Conservation (phyloP, 2,329 filamentous ascomycete species). For the Dothistroma septosporum region DNA sequence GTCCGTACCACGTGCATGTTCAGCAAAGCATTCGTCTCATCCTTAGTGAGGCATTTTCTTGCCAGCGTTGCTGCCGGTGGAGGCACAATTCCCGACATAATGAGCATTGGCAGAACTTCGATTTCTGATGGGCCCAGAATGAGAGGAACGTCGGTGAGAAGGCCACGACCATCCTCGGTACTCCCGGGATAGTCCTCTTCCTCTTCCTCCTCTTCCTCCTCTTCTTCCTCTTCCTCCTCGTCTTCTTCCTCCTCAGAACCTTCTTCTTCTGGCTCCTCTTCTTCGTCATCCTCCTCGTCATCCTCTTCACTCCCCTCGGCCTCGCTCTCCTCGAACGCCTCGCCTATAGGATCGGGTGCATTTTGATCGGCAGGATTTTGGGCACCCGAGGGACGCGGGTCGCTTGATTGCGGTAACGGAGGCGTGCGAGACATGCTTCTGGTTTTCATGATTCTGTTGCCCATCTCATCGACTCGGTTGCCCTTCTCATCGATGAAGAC, state of each 20-base stretch:
- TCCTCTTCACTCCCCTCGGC: slow-evolving; percentile 1
- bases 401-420: slow-evolving; percentile 10
- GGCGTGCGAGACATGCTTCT: slow-evolving; percentile 22
- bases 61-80: slow-evolving; percentile 52
- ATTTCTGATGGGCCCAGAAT: slow-evolving; percentile 93
- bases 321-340: slow-evolving; percentile 1
- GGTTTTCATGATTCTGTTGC: slow-evolving; percentile 16
- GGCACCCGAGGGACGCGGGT: slow-evolving; percentile 8
- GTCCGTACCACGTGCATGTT: slow-evolving; percentile 89
- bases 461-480: slow-evolving; percentile 12
- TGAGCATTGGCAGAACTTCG: slow-evolving; percentile 92
- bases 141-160: slow-evolving; percentile 89
- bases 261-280: slow-evolving; percentile 18
- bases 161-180: slow-evolving; percentile 67
- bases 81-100: slow-evolving; percentile 90
- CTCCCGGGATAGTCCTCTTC: slow-evolving; percentile 65
- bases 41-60: slow-evolving; percentile 41
- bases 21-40: slow-evolving; percentile 54
- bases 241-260: slow-evolving; percentile 20
- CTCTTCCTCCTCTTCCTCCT: slow-evolving; percentile 66
- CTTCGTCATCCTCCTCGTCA: slow-evolving; percentile 6
- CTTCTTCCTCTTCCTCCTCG: slow-evolving; percentile 55
- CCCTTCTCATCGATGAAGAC: slow-evolving; percentile 6
- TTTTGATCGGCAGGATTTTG: background rate
- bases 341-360: background rate